These are phyloP conservation scores for Fusarium sarcochroum DNA, from an alignment of 2,329 filamentous ascomycete genomes.

Conservation along the genomic window DNA sequence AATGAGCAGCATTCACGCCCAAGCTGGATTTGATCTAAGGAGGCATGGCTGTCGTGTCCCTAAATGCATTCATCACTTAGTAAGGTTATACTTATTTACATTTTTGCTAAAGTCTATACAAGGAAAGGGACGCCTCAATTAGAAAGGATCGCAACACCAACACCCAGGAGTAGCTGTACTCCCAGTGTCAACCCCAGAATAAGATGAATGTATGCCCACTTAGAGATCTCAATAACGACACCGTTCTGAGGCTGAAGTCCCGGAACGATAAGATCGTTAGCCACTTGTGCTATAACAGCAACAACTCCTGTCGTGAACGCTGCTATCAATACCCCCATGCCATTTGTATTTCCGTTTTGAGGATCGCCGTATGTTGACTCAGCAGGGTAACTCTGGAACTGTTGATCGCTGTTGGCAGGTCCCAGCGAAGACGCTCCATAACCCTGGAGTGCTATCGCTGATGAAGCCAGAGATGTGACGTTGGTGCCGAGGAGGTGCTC, in stretches of 20 bases:
- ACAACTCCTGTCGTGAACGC: constrained; percentile 56
- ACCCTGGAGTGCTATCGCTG: constrained; percentile 43
- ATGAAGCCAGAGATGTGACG: constrained; percentile 36
- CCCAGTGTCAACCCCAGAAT: constrained; percentile 52
- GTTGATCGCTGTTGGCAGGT: constrained; percentile 24
- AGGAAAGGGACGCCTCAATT: not conserved
- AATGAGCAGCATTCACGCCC: too few relatives aligned
- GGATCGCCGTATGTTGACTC: constrained; percentile 56
- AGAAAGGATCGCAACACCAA: constrained; percentile 28
- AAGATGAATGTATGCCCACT: constrained; percentile 50
- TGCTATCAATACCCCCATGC: constrained; percentile 56
- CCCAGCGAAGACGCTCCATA: constrained; percentile 41
- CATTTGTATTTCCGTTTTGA: constrained; percentile 47
- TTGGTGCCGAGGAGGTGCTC: constrained; percentile 40
- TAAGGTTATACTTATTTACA: too few relatives aligned
- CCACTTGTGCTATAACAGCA: constrained; percentile 51
- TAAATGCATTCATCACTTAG: too few relatives aligned
- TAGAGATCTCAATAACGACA: constrained; percentile 50
- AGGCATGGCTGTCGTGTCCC: too few relatives aligned
- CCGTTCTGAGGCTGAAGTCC: constrained; percentile 53
- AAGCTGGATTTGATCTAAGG: too few relatives aligned
- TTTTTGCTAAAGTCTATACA: fast-evolving
- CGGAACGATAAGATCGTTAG: constrained; percentile 42
- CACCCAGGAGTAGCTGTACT: constrained; percentile 50
- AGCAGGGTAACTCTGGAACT: constrained; percentile 58